These are phyloP conservation scores for Colletotrichum higginsianum DNA, from an alignment of 2,329 filamentous ascomycete genomes.

Conservation along the genomic window DNA sequence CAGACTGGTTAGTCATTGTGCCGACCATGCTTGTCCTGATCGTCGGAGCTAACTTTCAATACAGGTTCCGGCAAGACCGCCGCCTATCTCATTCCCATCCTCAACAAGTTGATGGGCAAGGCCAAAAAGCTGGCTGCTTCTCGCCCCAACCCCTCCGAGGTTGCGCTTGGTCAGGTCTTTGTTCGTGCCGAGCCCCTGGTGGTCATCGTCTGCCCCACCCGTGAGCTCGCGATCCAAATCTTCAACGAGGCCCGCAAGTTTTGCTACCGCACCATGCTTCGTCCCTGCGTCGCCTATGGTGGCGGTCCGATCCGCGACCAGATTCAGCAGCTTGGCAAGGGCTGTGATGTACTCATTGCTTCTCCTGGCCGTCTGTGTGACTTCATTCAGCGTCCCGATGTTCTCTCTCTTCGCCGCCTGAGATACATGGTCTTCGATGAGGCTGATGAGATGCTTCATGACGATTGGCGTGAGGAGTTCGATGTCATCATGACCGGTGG, in stretches of 20 bases:
- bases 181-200: conserved; percentile 90
- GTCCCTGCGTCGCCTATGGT: conserved; percentile 91
- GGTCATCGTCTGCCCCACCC: conserved; percentile 86
- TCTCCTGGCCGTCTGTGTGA: conserved; percentile 90
- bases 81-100: conserved; percentile 89
- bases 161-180: conserved; percentile 62
- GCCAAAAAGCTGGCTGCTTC: conserved; percentile 87
- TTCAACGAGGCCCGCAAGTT: conserved; percentile 94
- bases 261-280: conserved; percentile 95
- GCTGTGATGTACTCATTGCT: conserved; percentile 90
- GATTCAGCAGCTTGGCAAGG: conserved; percentile 80
- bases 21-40: conserved; percentile 10
- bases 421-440: conserved; percentile 91
- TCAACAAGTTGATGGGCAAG: conserved; percentile 96
- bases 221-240: conserved; percentile 93
- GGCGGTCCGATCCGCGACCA: conserved; percentile 82
- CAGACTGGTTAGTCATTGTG: conserved; percentile 83
- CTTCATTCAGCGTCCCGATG: conserved; percentile 80
- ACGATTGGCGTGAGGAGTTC: conserved; percentile 85
- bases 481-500: conserved; percentile 83
- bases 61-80: conserved; percentile 96
- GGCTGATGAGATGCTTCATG: conserved; percentile 90
- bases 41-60: conserved; percentile 7
- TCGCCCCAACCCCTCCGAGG: conserved; percentile 76
- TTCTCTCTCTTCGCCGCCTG: conserved; percentile 82